Conservation (phyloP, 768 basidiomycete species). For the Hygrophoropsis aurantiaca region DNA sequence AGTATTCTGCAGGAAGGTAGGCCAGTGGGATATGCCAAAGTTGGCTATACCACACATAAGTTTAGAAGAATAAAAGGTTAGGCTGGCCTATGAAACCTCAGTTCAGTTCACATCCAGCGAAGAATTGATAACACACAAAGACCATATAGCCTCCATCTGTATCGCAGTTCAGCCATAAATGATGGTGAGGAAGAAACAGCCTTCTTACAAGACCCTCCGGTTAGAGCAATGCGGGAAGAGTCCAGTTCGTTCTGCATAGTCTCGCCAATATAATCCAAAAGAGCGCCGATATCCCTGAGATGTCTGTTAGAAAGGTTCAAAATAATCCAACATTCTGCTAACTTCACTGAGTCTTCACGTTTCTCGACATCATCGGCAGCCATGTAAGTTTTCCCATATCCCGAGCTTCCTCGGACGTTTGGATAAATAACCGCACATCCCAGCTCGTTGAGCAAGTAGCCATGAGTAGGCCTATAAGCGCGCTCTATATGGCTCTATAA, state of each 20-base stretch:
- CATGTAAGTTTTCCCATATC: constrained; percentile 41
- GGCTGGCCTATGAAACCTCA: constrained; percentile 29
- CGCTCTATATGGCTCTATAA: not conserved
- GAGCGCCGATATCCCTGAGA: constrained; percentile 36
- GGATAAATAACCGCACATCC: constrained; percentile 41
- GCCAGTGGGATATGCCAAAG: constrained; percentile 40
- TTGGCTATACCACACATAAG: constrained; percentile 41
- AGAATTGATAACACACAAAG: constrained; percentile 27
- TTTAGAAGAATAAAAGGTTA: constrained; percentile 41
- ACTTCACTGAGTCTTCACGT: constrained; percentile 45
- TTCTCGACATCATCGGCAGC: constrained; percentile 41
- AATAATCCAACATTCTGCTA: not conserved
- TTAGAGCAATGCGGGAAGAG: constrained; percentile 38
- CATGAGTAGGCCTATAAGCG: constrained; percentile 30
- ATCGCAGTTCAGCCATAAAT: not conserved
- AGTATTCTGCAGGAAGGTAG: constrained; percentile 43
- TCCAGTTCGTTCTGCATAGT: constrained; percentile 34
- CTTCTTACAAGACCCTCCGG: constrained; percentile 39
- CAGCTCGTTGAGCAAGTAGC: constrained; percentile 42
- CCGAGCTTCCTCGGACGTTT: constrained; percentile 42
- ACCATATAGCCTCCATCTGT: constrained; percentile 43
- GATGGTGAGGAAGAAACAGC: not conserved
- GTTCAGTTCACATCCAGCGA: not conserved
- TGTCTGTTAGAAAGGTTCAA: not conserved
- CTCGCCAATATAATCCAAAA: constrained; percentile 35